phyloP scores from a whole-genome alignment of 331 rosid species.

The Rhamnella rubrinervis region DNA sequence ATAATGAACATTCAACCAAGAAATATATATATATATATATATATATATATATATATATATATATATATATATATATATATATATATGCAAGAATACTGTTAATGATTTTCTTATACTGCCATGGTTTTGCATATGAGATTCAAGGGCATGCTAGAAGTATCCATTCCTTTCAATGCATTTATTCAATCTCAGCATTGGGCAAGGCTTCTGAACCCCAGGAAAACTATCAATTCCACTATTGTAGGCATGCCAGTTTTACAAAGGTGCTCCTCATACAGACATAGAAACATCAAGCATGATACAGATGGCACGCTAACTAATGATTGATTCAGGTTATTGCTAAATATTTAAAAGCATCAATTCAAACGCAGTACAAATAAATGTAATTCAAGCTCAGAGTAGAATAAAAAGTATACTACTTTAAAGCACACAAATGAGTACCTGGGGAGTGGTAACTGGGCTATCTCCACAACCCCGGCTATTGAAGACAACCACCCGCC shows the following conservation, averaged over 20 bases:
- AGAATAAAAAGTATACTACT: not conserved
- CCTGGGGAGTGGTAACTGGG: slow-evolving; percentile 95
- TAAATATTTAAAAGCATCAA: not conserved
- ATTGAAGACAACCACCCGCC: slow-evolving; percentile 89
- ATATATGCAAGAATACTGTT: not conserved
- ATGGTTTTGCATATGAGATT: not conserved
- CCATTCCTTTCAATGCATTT: no score
- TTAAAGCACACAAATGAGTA: not conserved
- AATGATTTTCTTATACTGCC: not conserved
- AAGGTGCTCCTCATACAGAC: not conserved
- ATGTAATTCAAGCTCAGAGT: slow-evolving; percentile 3
- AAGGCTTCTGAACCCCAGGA: not conserved
- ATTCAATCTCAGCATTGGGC: not conserved
- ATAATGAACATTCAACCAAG: not conserved
- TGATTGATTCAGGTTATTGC: not conserved
- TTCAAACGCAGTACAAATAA: not conserved
- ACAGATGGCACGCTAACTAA: no score
- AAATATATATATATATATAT: no score
- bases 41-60: no score
- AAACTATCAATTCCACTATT: not conserved
- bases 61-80: no score
- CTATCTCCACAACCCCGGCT: slow-evolving; percentile 89
- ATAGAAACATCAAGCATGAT: no score
- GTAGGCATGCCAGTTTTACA: no score
- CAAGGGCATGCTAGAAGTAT: not conserved